Evolutionary conservation across 305 asterid genomes (phyloP).

Genomic region (Withania somnifera): DNA sequence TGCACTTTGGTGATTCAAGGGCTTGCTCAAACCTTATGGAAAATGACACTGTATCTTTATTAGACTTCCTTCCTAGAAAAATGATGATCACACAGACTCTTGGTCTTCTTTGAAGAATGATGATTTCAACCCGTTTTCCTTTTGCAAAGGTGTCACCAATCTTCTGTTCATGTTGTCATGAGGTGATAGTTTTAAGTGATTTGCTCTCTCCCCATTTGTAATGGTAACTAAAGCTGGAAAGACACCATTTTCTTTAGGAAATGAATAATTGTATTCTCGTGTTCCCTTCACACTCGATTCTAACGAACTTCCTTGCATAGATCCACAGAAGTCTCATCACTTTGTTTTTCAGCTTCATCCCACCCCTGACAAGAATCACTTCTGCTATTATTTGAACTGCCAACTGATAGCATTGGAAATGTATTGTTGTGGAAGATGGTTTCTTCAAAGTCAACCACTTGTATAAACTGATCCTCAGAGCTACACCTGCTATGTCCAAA

Average conservation of each 20-base stretch:
- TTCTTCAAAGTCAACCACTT: conserved; percentile 48
- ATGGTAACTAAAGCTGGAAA: conserved; percentile 12
- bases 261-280: conserved; percentile 13
- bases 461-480: conserved; percentile 45
- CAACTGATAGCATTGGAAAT: conserved; percentile 27
- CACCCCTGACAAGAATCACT: conserved; percentile 55
- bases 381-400: conserved; percentile 44
- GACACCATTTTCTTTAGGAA: conserved; percentile 19
- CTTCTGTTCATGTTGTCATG: conserved; percentile 14
- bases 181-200: conserved; percentile 14
- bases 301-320: conserved; percentile 65
- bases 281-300: conserved; percentile 27
- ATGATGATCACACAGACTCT: conserved; percentile 8
- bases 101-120: conserved; percentile 10
- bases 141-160: conserved; percentile 10
- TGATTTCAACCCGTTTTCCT: conserved; percentile 14
- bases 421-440: conserved; percentile 20
- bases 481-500: conserved; percentile 49
- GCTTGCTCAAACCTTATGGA: conserved; percentile 3
- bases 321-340: conserved; percentile 55
- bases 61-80: conserved; percentile 2
- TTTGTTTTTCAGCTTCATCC: conserved; percentile 73
- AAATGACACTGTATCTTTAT: neutral
- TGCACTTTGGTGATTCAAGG: conserved; percentile 4
- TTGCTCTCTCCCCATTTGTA: conserved; percentile 11